Conservation (phyloP, 2,329 filamentous ascomycete genomes). For the Lasiodiplodia sp. region DNA sequence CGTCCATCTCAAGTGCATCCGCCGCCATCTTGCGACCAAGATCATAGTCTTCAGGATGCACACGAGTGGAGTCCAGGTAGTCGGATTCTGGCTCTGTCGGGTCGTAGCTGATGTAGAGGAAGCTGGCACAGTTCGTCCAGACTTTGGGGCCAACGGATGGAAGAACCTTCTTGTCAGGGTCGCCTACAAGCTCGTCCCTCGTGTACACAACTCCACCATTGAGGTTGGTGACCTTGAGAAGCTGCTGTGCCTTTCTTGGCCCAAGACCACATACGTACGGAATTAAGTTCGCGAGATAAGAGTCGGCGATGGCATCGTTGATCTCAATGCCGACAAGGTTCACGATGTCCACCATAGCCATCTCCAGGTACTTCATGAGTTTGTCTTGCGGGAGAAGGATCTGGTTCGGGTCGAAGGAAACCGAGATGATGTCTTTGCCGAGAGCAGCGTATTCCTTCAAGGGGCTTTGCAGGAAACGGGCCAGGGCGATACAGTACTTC, state of each 20-base stretch:
- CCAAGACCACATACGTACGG: constrained; percentile 92
- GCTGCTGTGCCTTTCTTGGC: constrained; percentile 84
- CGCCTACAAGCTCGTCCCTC: constrained; percentile 86
- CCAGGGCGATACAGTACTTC: constrained; percentile 88
- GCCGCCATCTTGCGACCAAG: constrained; percentile 98
- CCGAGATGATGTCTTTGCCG: constrained; percentile 83
- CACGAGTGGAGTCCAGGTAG: constrained; percentile 93
- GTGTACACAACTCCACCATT: constrained; percentile 63
- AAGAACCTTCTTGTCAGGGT: constrained; percentile 74
- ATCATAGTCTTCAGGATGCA: constrained; percentile 98
- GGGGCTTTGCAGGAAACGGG: constrained; percentile 91
- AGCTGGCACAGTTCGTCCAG: constrained; percentile 97
- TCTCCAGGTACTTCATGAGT: constrained; percentile 84
- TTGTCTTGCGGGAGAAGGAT: constrained; percentile 88
- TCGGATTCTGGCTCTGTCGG: constrained; percentile 82
- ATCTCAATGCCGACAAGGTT: constrained; percentile 96
- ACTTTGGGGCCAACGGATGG: constrained; percentile 87
- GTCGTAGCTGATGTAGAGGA: constrained; percentile 89
- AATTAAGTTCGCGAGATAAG: constrained; percentile 84
- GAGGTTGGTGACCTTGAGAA: constrained; percentile 88
- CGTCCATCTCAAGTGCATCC: constrained; percentile 93
- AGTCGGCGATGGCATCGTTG: constrained; percentile 84
- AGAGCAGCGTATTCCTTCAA: constrained; percentile 96
- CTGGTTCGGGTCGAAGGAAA: constrained; percentile 90
- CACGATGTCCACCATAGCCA: constrained; percentile 98